Evolutionary conservation across 2,329 filamentous ascomycete genomes (phyloP), one percentile per base, ranked within the genome.

Genomic region (Fusarium veterinarium): DNA sequence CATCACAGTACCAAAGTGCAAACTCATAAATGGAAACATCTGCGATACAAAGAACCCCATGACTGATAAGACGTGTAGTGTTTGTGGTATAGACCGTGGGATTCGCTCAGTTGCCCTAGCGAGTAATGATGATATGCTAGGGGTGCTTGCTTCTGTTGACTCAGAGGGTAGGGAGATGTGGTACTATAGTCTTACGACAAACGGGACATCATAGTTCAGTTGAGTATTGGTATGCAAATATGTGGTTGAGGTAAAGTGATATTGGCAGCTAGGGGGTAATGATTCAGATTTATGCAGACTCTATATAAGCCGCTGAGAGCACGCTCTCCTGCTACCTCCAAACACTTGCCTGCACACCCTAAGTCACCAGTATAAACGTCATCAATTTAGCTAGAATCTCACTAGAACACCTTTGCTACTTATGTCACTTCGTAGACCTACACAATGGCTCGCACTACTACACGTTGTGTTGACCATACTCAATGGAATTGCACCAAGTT

Each of bases 211-310:
- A 1, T 38, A 28, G 17, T 8, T 20, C 4, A 9, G 2, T 9
- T 2, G 4, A 1, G 28, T 6, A 28, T 28, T 8, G 0, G 0
- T 38, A 28, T 9, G 2, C 0, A 16, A 28, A 17, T 2, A 28
- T 0, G 2, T 16, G 6, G 4, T 16, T 28, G 17, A 10, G 11
- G 7, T 23, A 25, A 12, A 9, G 48, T 37, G 3, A 20, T 16
- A 4, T 3, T 20, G 12, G 0, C 23, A 28, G 37, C 9, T 31
- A 20, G 8, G 16, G 9, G 5, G 10, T 23, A 20, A 49, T 33
- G 20, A 6, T 9, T 12, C 7, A 13, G 46, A 23, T 16, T 9
- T 8, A 9, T 49, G 11, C 7, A 33, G 46, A 23, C 10, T 6
- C 5, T 19, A 23, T n/a, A 19, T 9, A 49, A 17, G 11, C 3